These are phyloP conservation scores for Aspergillus tubingensis DNA, from an alignment of 2,329 filamentous ascomycete genomes.

Conservation along the genomic window DNA sequence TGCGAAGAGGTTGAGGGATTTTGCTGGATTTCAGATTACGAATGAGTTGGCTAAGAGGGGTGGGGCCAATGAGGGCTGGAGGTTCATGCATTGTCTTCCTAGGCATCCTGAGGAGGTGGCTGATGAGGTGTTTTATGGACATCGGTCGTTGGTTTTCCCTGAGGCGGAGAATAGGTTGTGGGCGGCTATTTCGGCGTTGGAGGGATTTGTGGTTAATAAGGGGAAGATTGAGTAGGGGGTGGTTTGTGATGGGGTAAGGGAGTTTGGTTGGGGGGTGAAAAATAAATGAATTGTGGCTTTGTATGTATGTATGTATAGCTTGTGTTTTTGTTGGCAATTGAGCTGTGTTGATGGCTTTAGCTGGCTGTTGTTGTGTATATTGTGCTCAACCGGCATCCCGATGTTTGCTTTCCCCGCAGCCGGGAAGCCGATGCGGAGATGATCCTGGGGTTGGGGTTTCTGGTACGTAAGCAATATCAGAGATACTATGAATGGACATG, in stretches of 20 bases:
- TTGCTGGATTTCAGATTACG: conserved; percentile 90
- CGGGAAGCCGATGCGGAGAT: not conserved
- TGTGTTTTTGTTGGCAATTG: too few relatives aligned
- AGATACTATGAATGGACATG: too few relatives aligned
- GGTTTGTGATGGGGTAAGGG: too few relatives aligned
- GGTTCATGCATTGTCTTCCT: conserved; percentile 98
- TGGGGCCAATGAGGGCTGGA: conserved; percentile 86
- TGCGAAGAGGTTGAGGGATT: conserved; percentile 73
- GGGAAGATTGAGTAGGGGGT: conserved; percentile 62
- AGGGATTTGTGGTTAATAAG: conserved; percentile 93
- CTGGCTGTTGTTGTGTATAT: too few relatives aligned
- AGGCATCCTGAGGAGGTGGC: conserved; percentile 89
- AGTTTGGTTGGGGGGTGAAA: not conserved
- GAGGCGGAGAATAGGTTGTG: conserved; percentile 95
- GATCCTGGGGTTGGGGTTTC: not conserved
- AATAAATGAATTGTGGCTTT: not conserved
- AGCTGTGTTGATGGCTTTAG: too few relatives aligned
- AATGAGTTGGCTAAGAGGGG: conserved; percentile 78
- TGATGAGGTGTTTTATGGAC: conserved; percentile 91
- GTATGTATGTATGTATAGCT: not conserved
- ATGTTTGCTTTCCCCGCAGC: not conserved
- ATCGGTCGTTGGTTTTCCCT: conserved; percentile 81
- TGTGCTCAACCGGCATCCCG: not conserved
- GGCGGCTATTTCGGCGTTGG: conserved; percentile 82
- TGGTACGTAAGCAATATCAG: not conserved